These are phyloP conservation scores for Calonectria leucothoes DNA, from an alignment of 2,329 filamentous ascomycete genomes.

Conservation along the genomic window DNA sequence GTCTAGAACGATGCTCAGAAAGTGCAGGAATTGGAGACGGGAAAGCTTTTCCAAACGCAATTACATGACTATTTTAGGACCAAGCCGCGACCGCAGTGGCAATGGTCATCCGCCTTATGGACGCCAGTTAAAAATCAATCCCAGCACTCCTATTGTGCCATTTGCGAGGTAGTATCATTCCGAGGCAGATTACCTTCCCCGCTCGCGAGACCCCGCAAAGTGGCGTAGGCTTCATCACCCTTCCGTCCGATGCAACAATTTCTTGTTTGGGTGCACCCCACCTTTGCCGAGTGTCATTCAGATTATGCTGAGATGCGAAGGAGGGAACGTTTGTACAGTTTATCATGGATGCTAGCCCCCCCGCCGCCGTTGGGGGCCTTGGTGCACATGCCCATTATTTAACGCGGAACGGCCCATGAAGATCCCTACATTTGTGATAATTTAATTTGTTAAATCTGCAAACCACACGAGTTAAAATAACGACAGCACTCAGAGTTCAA, in stretches of 20 bases:
- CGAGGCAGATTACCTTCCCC: background rate
- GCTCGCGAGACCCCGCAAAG: background rate
- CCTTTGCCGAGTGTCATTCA: background rate
- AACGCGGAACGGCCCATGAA: background rate
- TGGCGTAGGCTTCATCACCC: background rate
- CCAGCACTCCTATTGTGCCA: too few relatives aligned
- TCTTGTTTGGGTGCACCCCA: background rate
- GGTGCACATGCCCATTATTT: background rate
- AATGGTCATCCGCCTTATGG: background rate
- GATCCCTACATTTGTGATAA: background rate
- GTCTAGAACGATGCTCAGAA: background rate
- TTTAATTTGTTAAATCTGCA: too few relatives aligned
- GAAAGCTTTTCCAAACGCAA: background rate
- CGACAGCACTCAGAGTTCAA: background rate
- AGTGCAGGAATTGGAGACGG: background rate
- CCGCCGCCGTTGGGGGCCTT: background rate
- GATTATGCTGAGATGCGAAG: background rate
- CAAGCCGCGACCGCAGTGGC: background rate
- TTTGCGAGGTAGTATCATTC: background rate
- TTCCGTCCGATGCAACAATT: background rate
- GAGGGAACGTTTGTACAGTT: background rate
- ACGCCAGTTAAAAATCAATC: background rate
- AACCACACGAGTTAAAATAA: too few relatives aligned
- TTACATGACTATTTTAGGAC: background rate
- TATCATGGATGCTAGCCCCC: background rate